phyloP scores from a whole-genome alignment of 2,329 filamentous ascomycete species.

The Sarocladiaceae sp. region DNA sequence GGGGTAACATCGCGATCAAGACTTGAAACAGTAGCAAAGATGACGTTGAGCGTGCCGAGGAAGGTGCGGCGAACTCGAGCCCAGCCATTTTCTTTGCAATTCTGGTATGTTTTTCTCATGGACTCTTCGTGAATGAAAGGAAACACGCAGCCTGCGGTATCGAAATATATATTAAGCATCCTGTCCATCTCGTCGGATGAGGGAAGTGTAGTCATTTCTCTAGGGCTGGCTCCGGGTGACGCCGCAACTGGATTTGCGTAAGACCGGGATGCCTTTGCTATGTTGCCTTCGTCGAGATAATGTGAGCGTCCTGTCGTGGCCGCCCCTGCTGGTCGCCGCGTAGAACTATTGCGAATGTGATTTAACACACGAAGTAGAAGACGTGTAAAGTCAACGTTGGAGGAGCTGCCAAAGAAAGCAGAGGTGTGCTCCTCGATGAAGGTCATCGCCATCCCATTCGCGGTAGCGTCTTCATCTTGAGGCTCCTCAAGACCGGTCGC shows the following conservation, averaged over 20 bases:
- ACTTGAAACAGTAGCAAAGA: neutral
- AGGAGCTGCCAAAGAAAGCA: neutral
- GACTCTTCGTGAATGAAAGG: neutral
- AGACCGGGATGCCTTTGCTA: neutral
- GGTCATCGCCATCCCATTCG: neutral
- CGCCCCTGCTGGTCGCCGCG: neutral
- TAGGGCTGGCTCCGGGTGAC: neutral
- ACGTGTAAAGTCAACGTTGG: neutral
- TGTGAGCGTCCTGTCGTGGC: neutral
- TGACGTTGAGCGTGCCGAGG: slow-evolving; percentile 1
- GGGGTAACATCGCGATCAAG: neutral
- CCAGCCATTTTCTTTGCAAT: neutral
- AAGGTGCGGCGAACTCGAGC: neutral
- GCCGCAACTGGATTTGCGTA: neutral
- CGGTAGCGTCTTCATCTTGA: neutral
- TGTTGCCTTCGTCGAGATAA: neutral
- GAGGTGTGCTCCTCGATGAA: neutral
- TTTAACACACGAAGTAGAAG: neutral
- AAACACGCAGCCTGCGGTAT: neutral
- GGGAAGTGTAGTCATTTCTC: neutral
- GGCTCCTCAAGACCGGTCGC: neutral
- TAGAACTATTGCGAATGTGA: neutral
- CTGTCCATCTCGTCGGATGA: neutral
- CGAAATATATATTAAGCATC: neutral
- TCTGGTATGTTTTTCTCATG: neutral